Conservation (phyloP, 148 eudicot species). For the Drosera capensis region DNA sequence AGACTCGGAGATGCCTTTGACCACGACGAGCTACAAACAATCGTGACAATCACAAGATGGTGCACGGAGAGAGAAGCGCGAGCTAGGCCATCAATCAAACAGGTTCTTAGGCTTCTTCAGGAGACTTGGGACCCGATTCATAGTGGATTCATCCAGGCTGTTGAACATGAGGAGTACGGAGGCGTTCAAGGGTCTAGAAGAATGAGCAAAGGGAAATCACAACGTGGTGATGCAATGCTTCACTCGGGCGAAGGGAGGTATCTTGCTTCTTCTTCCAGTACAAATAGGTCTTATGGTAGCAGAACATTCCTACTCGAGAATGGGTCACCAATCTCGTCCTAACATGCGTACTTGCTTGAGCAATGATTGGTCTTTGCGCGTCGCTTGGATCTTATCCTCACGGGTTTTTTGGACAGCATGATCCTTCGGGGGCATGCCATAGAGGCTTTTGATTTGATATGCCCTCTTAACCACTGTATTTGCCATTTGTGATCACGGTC, state of each 20-base stretch:
- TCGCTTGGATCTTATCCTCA: no score
- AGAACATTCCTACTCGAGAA: slow-evolving; percentile 70
- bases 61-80: slow-evolving; percentile 74
- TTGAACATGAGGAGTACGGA: slow-evolving; percentile 61
- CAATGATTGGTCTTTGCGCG: no score
- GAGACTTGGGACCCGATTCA: slow-evolving; percentile 83
- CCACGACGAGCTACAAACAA: slow-evolving; percentile 69
- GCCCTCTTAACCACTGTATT: no score
- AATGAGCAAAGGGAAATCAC: slow-evolving; percentile 41
- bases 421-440: no score
- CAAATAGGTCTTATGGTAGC: slow-evolving; percentile 74
- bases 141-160: slow-evolving; percentile 51
- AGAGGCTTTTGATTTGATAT: no score
- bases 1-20: slow-evolving; percentile 51
- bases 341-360: no score
- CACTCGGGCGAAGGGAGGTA: slow-evolving; percentile 68
- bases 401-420: no score
- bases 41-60: slow-evolving; percentile 56
- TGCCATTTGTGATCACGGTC: no score
- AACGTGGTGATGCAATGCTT: slow-evolving; percentile 27
- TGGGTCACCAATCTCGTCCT: slow-evolving; percentile 76
- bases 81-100: slow-evolving; percentile 86
- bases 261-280: slow-evolving; percentile 92
- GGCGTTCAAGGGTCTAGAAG: slow-evolving; percentile 32
- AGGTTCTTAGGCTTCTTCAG: slow-evolving; percentile 82